phyloP scores from a whole-genome alignment of 495 filamentous ascomycete species.

The Usnea hakonensis region DNA sequence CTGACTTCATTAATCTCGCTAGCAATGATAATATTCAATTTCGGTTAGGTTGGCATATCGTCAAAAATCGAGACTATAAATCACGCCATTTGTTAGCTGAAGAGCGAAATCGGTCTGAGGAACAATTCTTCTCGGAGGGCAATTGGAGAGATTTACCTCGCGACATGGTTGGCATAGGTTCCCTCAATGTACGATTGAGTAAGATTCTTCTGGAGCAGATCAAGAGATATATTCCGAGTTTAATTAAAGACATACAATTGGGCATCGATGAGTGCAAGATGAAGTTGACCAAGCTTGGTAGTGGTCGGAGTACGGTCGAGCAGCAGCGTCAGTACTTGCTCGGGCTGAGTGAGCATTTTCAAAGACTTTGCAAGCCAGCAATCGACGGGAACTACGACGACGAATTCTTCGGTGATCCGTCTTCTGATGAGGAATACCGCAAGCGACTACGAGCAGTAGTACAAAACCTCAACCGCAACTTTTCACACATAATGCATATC shows the following conservation, averaged over 20 bases:
- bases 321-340: slow-evolving; percentile 50
- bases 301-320: slow-evolving; percentile 36
- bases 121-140: slow-evolving; percentile 38
- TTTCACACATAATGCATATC: slow-evolving; percentile 41
- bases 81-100: slow-evolving; percentile 19
- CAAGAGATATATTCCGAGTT: slow-evolving; percentile 44
- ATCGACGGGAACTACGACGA: slow-evolving; percentile 50
- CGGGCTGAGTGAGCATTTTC: slow-evolving; percentile 44
- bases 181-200: slow-evolving; percentile 47
- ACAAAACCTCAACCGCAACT: slow-evolving; percentile 48
- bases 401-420: slow-evolving; percentile 46
- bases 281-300: slow-evolving; percentile 42
- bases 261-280: slow-evolving; percentile 29
- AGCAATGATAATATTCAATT: slow-evolving; percentile 36
- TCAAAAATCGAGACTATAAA: slow-evolving; percentile 42
- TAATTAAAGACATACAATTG: slow-evolving; percentile 48
- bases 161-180: slow-evolving; percentile 40
- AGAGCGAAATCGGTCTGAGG: slow-evolving; percentile 23
- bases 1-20: slow-evolving; percentile 30
- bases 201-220: slow-evolving; percentile 51
- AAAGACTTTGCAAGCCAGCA: slow-evolving; percentile 41
- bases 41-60: slow-evolving; percentile 38
- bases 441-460: slow-evolving; percentile 56
- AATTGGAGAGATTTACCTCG: slow-evolving; percentile 39
- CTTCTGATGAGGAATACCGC: slow-evolving; percentile 29